Percentiles rank a stretch among this genome's conserved stretches.
Evolutionary conservation across 2,329 filamentous ascomycete species (phyloP).

Genomic region (Rhynchosporium agropyri): DNA sequence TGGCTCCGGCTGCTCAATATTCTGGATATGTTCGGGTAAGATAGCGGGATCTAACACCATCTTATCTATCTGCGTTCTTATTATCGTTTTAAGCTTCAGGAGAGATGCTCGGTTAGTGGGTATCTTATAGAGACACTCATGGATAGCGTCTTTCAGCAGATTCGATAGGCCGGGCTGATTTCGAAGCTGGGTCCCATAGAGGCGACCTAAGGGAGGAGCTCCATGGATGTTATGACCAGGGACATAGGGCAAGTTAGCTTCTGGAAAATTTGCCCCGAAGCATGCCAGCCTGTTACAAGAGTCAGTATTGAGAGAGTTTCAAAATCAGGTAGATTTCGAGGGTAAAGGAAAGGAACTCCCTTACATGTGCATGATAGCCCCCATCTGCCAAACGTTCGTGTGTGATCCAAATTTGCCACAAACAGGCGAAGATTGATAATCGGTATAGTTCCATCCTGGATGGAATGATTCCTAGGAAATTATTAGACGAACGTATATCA

Average conservation of each 20-base stretch:
- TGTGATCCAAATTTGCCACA: conserved; percentile 10
- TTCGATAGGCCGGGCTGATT: not conserved
- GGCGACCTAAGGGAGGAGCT: not conserved
- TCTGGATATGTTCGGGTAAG: not conserved
- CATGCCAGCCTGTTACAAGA: not conserved
- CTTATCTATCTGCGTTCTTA: not conserved
- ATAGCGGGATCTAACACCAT: not conserved
- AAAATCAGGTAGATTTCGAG: not conserved
- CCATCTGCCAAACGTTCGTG: conserved; percentile 20
- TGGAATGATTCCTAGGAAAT: conserved; percentile 17
- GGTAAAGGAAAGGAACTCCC: not conserved
- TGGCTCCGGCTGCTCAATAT: not conserved
- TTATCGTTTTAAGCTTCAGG: conserved; percentile 2
- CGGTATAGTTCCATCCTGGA: conserved; percentile 12
- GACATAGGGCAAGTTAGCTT: not conserved
- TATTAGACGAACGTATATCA: not conserved
- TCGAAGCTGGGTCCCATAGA: not conserved
- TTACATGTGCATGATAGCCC: conserved; percentile 11
- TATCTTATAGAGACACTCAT: conserved; percentile 10
- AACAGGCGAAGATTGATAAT: conserved; percentile 5
- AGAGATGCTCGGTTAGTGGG: not conserved
- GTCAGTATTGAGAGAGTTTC: not conserved
- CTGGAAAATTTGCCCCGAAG: not conserved
- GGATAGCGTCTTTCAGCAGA: conserved; percentile 1
- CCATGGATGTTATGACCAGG: conserved; percentile 2